Evolutionary conservation across 2,329 filamentous ascomycete genomes (phyloP).

Genomic region (Fusarium sp.): DNA sequence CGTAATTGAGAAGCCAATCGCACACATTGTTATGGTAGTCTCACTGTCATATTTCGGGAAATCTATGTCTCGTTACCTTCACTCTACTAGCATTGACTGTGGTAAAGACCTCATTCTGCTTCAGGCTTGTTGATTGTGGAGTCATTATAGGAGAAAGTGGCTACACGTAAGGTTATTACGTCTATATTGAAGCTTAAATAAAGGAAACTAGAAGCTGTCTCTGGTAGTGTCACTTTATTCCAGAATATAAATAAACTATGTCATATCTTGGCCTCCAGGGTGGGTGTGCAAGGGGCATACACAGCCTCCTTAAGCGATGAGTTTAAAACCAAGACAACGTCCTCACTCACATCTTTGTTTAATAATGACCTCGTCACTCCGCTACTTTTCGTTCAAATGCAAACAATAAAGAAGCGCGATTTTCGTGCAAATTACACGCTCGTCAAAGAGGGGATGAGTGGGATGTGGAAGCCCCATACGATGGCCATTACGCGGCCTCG

Average conservation of each 20-base stretch:
- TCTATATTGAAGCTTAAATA: not conserved
- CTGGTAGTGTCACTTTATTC: not conserved
- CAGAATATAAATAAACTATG: not conserved
- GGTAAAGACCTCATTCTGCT: no score
- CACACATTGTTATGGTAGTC: no score
- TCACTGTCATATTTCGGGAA: no score
- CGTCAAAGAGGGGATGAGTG: conserved; percentile 23
- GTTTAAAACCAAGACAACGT: conserved; percentile 17
- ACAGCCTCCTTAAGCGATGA: conserved; percentile 25
- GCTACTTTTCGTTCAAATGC: not conserved
- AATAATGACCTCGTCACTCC: not conserved
- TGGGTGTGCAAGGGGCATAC: conserved; percentile 18
- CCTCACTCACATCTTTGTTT: not conserved
- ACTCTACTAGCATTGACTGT: no score
- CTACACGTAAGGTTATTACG: not conserved
- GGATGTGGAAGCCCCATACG: conserved; percentile 20
- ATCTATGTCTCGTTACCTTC: no score
- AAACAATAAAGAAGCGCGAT: conserved; percentile 3
- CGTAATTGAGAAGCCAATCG: no score
- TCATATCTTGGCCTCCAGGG: not conserved
- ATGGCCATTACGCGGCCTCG: conserved; percentile 36
- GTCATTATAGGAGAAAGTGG: no score
- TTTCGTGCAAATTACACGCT: conserved; percentile 9
- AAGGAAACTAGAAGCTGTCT: not conserved
- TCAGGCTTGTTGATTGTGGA: no score